Conservation (phyloP, 176 grass and related monocot genomes). For the Poa pratensis region DNA sequence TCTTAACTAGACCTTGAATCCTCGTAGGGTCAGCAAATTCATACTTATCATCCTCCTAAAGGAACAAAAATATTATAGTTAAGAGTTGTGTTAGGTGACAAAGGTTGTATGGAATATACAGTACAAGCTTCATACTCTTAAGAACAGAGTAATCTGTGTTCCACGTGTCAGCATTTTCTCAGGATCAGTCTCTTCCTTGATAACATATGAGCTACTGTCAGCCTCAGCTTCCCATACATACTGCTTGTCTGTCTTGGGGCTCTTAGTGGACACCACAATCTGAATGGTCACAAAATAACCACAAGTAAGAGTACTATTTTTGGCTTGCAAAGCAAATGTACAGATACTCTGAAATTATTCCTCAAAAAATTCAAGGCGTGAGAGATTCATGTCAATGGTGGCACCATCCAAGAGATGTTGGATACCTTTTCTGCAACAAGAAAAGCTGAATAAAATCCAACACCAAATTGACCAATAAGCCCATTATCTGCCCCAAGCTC, state of each 20-base stretch:
- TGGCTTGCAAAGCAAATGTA: not conserved
- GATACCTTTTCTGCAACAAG: slow-evolving; percentile 80
- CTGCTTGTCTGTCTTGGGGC: slow-evolving; percentile 85
- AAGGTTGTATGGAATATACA: not conserved
- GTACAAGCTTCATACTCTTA: slow-evolving; percentile 53
- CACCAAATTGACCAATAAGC: slow-evolving; percentile 94
- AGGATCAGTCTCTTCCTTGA: slow-evolving; percentile 94
- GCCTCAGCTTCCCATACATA: slow-evolving; percentile 92
- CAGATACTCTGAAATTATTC: slow-evolving; percentile 5
- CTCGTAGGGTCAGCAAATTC: slow-evolving; percentile 77
- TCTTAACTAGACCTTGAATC: slow-evolving; percentile 89
- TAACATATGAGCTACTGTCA: slow-evolving; percentile 82
- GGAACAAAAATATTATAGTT: slow-evolving; percentile 33
- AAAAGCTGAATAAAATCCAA: slow-evolving; percentile 95
- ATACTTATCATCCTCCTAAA: slow-evolving; percentile 83
- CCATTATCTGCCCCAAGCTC: slow-evolving; percentile 91
- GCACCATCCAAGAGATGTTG: slow-evolving; percentile 11
- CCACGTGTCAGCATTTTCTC: slow-evolving; percentile 76
- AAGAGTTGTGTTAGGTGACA: not conserved
- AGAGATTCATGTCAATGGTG: not conserved
- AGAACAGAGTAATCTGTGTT: slow-evolving; percentile 87
- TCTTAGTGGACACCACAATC: slow-evolving; percentile 93
- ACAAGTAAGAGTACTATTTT: not conserved
- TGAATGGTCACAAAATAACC: slow-evolving; percentile 15
- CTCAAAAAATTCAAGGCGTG: not conserved